Conservation (phyloP, 805 yeast species). For the baker's yeast (Saccharomyces cerevisiae) region DNA sequence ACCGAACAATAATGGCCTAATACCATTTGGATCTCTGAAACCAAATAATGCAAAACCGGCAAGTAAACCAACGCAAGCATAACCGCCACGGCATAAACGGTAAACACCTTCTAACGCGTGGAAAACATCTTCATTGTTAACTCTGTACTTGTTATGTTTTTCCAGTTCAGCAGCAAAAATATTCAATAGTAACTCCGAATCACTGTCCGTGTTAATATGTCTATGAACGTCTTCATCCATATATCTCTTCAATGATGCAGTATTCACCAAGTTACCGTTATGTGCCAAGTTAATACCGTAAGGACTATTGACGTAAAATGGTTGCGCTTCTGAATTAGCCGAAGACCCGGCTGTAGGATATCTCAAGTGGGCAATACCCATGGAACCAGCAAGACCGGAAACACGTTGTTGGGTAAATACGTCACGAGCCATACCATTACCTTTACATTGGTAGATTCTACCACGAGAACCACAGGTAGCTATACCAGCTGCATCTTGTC, state of each 20-base stretch:
- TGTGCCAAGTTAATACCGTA: constrained; percentile 87
- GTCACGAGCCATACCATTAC: constrained; percentile 97
- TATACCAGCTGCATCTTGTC: constrained; percentile 99
- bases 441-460: constrained; percentile 92
- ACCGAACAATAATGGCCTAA: constrained; percentile 84
- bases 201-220: constrained; percentile 95
- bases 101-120: constrained; percentile 78
- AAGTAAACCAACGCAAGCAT: constrained; percentile 87
- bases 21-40: constrained; percentile 95
- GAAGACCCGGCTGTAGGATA: constrained; percentile 97
- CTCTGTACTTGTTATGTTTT: constrained; percentile 85
- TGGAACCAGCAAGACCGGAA: constrained; percentile 74
- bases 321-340: constrained; percentile 96
- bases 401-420: constrained; percentile 84
- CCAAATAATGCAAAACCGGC: constrained; percentile 96
- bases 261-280: constrained; percentile 91
- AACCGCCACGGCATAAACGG: constrained; percentile 85
- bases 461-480: constrained; percentile 93
- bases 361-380: constrained; percentile 92
- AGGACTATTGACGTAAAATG: constrained; percentile 95
- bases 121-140: constrained; percentile 82
- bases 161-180: constrained; percentile 88
- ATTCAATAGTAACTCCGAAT: constrained; percentile 83
- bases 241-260: constrained; percentile 62
- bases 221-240: constrained; percentile 93